A percentile compares a stretch with the other conserved stretches of the same genome.
phyloP scores from a whole-genome alignment of 768 basidiomycete species.

The Lentinula sp. region DNA sequence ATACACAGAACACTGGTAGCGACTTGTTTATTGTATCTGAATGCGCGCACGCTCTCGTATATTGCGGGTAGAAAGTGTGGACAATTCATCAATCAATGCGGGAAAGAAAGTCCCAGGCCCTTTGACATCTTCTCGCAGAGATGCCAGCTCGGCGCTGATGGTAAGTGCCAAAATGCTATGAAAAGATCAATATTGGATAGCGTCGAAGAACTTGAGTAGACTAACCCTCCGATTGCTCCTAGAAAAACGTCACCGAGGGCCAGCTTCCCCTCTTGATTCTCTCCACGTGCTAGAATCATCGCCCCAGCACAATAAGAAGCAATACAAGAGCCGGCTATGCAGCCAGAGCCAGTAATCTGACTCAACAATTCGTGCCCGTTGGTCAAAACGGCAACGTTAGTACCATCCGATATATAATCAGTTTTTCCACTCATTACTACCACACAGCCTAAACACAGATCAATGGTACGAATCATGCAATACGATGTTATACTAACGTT shows the following conservation, averaged over 20 bases:
- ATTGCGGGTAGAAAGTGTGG: conserved; percentile 24
- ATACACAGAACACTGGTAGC: too few relatives aligned
- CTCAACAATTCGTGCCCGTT: conserved; percentile 76
- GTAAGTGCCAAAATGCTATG: conserved; percentile 52
- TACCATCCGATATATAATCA: conserved; percentile 86
- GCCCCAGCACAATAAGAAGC: conserved; percentile 82
- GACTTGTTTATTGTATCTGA: conserved; percentile 12
- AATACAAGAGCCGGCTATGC: conserved; percentile 72
- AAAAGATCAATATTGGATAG: conserved; percentile 1
- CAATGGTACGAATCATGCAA: background rate
- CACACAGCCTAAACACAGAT: conserved; percentile 53
- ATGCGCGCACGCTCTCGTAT: conserved; percentile 26
- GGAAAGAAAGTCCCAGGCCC: conserved; percentile 64
- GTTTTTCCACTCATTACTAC: conserved; percentile 72
- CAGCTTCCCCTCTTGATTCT: conserved; percentile 32
- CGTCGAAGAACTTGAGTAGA: conserved; percentile 1
- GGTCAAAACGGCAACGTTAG: conserved; percentile 52
- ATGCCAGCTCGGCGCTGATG: conserved; percentile 57
- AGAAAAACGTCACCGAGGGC: conserved; percentile 75
- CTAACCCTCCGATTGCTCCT: conserved; percentile 74
- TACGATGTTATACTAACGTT: conserved; percentile 47
- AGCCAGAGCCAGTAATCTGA: conserved; percentile 86
- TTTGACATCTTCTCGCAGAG: conserved; percentile 37
- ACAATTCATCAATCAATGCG: conserved; percentile 57
- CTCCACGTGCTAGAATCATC: conserved; percentile 27